Conservation (phyloP, 306 rosid genomes). For the Cucurbita moschata region DNA sequence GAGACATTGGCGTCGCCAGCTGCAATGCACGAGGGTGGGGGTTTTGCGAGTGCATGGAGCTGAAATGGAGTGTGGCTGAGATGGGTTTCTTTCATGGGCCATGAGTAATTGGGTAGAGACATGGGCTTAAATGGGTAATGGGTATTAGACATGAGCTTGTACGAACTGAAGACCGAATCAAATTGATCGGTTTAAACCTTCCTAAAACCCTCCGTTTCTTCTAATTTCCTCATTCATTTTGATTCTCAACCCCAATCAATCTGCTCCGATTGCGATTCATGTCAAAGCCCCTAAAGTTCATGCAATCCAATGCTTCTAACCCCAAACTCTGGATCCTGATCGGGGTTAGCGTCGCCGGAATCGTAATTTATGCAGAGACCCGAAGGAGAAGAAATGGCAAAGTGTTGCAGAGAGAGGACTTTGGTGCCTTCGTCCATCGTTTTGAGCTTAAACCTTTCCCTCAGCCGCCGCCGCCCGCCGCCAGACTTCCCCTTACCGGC, state of each 20-base stretch:
- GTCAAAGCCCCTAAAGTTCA: slow-evolving; percentile 28
- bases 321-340: slow-evolving; percentile 50
- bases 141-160: too few species aligned
- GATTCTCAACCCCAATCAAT: neutral
- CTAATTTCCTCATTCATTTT: neutral
- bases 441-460: slow-evolving; percentile 49
- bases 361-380: slow-evolving; percentile 33
- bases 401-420: slow-evolving; percentile 13
- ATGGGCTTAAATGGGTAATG: too few species aligned
- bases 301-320: slow-evolving; percentile 36
- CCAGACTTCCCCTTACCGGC: slow-evolving; percentile 25
- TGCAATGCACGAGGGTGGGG: too few species aligned
- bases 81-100: too few species aligned
- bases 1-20: too few species aligned
- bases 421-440: slow-evolving; percentile 45
- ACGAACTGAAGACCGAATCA: too few species aligned
- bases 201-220: slow-evolving; percentile 23
- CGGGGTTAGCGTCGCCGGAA: slow-evolving; percentile 46
- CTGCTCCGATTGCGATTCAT: slow-evolving; percentile 16
- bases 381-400: slow-evolving; percentile 16
- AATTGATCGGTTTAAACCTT: slow-evolving; percentile 19
- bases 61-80: too few species aligned
- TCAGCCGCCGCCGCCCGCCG: slow-evolving; percentile 53
- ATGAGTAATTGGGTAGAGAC: too few species aligned
- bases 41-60: too few species aligned